phyloP scores from a whole-genome alignment of 179 eudicot genomes.

The Silene noctiflora region DNA sequence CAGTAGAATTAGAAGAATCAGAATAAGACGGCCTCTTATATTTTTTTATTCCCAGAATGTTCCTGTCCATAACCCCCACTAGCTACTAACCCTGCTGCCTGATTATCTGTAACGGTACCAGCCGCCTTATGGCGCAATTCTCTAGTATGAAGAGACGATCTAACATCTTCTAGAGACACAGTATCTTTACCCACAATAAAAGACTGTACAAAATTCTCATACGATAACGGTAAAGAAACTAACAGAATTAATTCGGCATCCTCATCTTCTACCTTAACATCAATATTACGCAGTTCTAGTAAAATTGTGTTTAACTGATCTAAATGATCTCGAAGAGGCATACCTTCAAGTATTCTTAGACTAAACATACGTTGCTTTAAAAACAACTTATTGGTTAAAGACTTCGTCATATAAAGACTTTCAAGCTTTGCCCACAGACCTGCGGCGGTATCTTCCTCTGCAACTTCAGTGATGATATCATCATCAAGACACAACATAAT shows the following conservation, averaged over 20 bases:
- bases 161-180: conserved; percentile 6
- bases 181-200: neutral
- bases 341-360: neutral
- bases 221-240: no score
- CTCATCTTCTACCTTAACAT: no score
- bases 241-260: no score
- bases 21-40: neutral
- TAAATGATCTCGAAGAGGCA: no score
- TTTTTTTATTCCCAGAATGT: neutral
- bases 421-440: no score
- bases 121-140: conserved; percentile 1
- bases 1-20: neutral
- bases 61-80: no score
- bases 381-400: neutral
- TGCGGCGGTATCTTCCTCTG: no score
- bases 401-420: no score
- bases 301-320: no score
- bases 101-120: neutral
- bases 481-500: no score
- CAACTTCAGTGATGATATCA: conserved; percentile 2
- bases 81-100: neutral
- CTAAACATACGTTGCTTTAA: conserved; percentile 5
- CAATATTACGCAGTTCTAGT: no score
- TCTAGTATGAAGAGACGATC: conserved; percentile 1
- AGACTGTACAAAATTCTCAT: no score